Conservation (phyloP, 2,329 filamentous ascomycete species). For the Cladophialophora psammophila region DNA sequence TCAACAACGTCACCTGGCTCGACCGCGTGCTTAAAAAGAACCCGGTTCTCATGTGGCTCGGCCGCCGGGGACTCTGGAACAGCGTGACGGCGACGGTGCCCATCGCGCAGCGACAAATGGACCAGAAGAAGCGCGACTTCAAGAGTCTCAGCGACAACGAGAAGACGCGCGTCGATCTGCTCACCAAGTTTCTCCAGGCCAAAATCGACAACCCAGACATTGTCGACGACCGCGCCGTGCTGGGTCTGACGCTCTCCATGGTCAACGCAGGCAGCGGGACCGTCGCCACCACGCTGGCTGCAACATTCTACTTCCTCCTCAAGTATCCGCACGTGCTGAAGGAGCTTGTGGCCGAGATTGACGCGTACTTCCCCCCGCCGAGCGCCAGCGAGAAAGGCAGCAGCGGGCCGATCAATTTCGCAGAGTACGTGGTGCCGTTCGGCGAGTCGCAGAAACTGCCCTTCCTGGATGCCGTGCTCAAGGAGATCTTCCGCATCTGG, state of each 20-base stretch:
- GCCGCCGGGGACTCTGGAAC: conserved; percentile 22
- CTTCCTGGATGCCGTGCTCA: conserved; percentile 46
- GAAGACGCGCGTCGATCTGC: conserved; percentile 19
- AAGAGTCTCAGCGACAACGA: conserved; percentile 10
- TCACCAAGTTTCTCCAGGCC: conserved; percentile 37
- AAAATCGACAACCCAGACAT: conserved; percentile 27
- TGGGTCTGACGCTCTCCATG: conserved; percentile 38
- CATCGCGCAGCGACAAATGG: conserved; percentile 70
- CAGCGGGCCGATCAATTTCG: conserved; percentile 13
- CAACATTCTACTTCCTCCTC: conserved; percentile 77
- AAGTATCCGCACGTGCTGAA: conserved; percentile 61
- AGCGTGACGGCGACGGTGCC: conserved; percentile 48
- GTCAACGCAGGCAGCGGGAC: conserved; percentile 73
- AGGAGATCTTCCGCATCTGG: conserved; percentile 48
- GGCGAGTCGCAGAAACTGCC: conserved; percentile 43
- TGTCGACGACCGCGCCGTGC: conserved; percentile 28
- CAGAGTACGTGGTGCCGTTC: conserved; percentile 36
- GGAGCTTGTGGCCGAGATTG: conserved; percentile 42
- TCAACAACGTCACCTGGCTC: conserved; percentile 47
- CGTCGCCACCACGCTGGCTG: conserved; percentile 74
- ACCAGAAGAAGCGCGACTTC: conserved; percentile 52
- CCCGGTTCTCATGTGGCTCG: conserved; percentile 47
- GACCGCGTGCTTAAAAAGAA: conserved; percentile 46
- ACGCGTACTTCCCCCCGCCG: conserved; percentile 38
- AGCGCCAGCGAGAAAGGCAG: conserved; percentile 34